phyloP scores from a whole-genome alignment of 305 asterid species.

The Euphrasia arctica region DNA sequence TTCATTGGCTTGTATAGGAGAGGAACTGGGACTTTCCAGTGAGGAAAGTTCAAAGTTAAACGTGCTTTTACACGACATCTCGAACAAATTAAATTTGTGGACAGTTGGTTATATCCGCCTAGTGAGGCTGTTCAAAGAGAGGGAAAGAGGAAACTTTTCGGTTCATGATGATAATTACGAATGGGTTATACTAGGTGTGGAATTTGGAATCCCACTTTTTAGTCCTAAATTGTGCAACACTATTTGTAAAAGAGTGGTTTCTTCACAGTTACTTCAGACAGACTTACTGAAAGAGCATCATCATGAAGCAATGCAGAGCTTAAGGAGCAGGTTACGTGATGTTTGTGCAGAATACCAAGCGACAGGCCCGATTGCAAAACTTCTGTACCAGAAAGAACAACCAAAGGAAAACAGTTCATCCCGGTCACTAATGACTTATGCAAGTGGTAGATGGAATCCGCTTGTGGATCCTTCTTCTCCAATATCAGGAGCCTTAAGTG shows the following conservation, averaged over 20 bases:
- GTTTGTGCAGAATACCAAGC: slow-evolving; percentile 91
- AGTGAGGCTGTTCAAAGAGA: slow-evolving; percentile 73
- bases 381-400: slow-evolving; percentile 94
- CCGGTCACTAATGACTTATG: slow-evolving; percentile 77
- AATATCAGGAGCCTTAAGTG: slow-evolving; percentile 82
- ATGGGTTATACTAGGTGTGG: slow-evolving; percentile 90
- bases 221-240: slow-evolving; percentile 84
- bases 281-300: slow-evolving; percentile 75
- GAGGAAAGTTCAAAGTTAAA: slow-evolving; percentile 66
- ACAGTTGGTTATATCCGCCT: slow-evolving; percentile 84
- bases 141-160: slow-evolving; percentile 44
- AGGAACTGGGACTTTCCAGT: slow-evolving; percentile 69
- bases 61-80: slow-evolving; percentile 52
- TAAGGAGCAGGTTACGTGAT: slow-evolving; percentile 67
- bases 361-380: slow-evolving; percentile 84
- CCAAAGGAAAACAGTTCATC: slow-evolving; percentile 56
- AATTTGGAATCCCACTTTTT: slow-evolving; percentile 94
- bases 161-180: slow-evolving; percentile 66
- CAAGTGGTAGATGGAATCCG: slow-evolving; percentile 98
- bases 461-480: slow-evolving; percentile 95
- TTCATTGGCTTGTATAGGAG: slow-evolving; percentile 70
- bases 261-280: slow-evolving; percentile 84
- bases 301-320: slow-evolving; percentile 90
- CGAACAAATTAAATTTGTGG: slow-evolving; percentile 73
- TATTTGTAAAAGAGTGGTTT: slow-evolving; percentile 82